phyloP scores from a whole-genome alignment of 2,329 filamentous ascomycete species.

The Aplosporella prunicola region DNA sequence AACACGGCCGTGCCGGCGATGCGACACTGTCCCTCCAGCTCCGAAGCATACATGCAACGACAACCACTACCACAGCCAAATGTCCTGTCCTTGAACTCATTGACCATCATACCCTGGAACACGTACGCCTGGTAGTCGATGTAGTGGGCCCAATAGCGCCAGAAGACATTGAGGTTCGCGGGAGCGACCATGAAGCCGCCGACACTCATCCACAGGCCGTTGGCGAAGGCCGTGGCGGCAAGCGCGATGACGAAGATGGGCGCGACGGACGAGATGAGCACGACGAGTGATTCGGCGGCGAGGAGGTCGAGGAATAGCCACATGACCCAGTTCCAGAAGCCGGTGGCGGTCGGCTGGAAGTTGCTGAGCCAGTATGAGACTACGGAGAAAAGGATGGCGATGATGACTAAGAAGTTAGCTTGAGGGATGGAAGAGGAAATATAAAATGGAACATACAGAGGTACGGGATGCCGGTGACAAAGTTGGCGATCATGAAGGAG shows the following conservation, averaged over 20 bases:
- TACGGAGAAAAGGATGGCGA: constrained; percentile 63
- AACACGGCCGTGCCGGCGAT: constrained; percentile 65
- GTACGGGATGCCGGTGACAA: constrained; percentile 71
- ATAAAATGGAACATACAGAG: constrained; percentile 47
- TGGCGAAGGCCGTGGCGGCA: constrained; percentile 73
- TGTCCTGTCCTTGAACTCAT: constrained; percentile 60
- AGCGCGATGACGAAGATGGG: constrained; percentile 73
- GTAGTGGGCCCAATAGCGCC: constrained; percentile 79
- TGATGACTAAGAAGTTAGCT: constrained; percentile 44
- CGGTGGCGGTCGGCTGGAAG: constrained; percentile 54
- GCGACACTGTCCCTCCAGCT: constrained; percentile 53
- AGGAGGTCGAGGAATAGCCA: constrained; percentile 81
- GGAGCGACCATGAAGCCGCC: constrained; percentile 72
- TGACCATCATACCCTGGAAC: constrained; percentile 89
- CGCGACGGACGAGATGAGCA: constrained; percentile 62
- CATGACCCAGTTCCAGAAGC: constrained; percentile 70
- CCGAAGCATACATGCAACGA: constrained; percentile 61
- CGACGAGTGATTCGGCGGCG: constrained; percentile 73
- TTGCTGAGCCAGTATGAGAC: constrained; percentile 74
- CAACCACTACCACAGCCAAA: constrained; percentile 54
- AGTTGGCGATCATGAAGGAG: constrained; percentile 67
- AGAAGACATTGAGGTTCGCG: constrained; percentile 68
- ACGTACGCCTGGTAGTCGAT: constrained; percentile 83
- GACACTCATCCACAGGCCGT: constrained; percentile 84
- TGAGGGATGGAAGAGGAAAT: too few relatives aligned